phyloP scores from a whole-genome alignment of 129 eudicot genomes.

The Centrapalus pauciflorus region DNA sequence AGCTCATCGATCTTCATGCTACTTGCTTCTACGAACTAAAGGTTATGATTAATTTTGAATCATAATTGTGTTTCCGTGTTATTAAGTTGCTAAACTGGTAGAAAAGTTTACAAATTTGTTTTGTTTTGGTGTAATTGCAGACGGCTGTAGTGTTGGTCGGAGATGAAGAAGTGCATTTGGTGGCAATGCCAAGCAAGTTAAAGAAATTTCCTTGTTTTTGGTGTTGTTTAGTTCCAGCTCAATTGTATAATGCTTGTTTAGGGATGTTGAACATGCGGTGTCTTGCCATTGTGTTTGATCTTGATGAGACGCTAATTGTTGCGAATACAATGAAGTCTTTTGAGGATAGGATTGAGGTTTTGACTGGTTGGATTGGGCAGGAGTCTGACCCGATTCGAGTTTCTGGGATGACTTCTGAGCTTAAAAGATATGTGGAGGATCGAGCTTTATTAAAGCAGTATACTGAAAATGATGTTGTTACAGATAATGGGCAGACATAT shows the following conservation, averaged over 20 bases:
- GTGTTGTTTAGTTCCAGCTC: slow-evolving; percentile 71
- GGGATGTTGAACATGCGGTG: slow-evolving; percentile 81
- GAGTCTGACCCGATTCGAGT: slow-evolving; percentile 61
- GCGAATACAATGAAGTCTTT: slow-evolving; percentile 95
- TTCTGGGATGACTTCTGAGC: slow-evolving; percentile 78
- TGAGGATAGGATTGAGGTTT: slow-evolving; percentile 83
- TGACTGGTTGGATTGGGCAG: slow-evolving; percentile 56
- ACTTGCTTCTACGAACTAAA: slow-evolving; percentile 66
- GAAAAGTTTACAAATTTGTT: not conserved
- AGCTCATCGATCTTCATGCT: slow-evolving; percentile 63
- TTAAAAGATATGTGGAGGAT: slow-evolving; percentile 76
- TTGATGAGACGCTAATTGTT: slow-evolving; percentile 91
- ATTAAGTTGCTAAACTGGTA: not conserved
- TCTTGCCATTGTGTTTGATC: slow-evolving; percentile 88
- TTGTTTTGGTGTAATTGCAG: slow-evolving; percentile 27
- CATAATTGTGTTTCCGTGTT: not conserved
- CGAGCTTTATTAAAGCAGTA: slow-evolving; percentile 80
- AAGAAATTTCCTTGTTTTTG: slow-evolving; percentile 87
- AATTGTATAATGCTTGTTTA: slow-evolving; percentile 60
- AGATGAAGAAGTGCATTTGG: slow-evolving; percentile 83
- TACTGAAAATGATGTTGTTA: slow-evolving; percentile 56
- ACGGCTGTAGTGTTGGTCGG: slow-evolving; percentile 82
- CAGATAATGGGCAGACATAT: slow-evolving; percentile 60
- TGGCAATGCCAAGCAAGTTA: slow-evolving; percentile 85
- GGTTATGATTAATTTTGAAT: slow-evolving; percentile 26